Evolutionary conservation across 352 stramenopile genomes (phyloP).

Genomic region (Globisporangium heterothallicum): DNA sequence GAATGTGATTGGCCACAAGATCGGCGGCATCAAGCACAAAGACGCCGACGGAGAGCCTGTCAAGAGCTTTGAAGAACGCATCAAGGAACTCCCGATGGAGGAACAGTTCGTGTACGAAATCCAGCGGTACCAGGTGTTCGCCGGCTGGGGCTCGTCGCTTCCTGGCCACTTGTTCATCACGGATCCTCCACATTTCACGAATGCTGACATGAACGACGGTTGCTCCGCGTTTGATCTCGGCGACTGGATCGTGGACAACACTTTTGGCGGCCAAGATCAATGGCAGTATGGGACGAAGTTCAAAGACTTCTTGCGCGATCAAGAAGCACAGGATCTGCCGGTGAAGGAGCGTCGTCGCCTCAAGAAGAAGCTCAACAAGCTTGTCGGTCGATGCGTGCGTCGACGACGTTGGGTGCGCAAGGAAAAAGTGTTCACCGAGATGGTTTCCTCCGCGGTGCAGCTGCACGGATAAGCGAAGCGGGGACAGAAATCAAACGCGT

Average conservation of each 20-base stretch:
- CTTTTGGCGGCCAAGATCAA: constrained; percentile 63
- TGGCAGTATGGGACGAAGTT: constrained; percentile 86
- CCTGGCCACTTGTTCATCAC: constrained; percentile 74
- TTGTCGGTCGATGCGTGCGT: constrained; percentile 72
- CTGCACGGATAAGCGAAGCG: too few relatives aligned
- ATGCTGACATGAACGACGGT: constrained; percentile 68
- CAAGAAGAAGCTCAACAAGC: constrained; percentile 81
- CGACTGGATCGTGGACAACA: constrained; percentile 78
- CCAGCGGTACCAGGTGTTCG: constrained; percentile 82
- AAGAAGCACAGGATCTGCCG: constrained; percentile 36
- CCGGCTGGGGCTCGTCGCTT: constrained; percentile 69
- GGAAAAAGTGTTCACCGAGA: constrained; percentile 48
- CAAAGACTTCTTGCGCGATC: constrained; percentile 71
- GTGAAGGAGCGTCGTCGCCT: constrained; percentile 56
- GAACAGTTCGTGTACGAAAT: constrained; percentile 76
- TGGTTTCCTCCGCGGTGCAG: constrained; percentile 9
- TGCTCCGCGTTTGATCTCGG: constrained; percentile 48
- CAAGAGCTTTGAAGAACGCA: constrained; percentile 62
- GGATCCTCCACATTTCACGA: constrained; percentile 73
- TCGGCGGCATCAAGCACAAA: constrained; percentile 34
- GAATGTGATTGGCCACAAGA: constrained; percentile 19
- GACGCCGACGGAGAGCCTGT: constrained; percentile 21
- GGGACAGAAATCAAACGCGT: too few relatives aligned
- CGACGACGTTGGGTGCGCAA: constrained; percentile 76
- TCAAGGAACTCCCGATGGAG: constrained; percentile 49